Evolutionary conservation across 2,329 filamentous ascomycete genomes (phyloP).

Genomic region (Curvularia sp.): DNA sequence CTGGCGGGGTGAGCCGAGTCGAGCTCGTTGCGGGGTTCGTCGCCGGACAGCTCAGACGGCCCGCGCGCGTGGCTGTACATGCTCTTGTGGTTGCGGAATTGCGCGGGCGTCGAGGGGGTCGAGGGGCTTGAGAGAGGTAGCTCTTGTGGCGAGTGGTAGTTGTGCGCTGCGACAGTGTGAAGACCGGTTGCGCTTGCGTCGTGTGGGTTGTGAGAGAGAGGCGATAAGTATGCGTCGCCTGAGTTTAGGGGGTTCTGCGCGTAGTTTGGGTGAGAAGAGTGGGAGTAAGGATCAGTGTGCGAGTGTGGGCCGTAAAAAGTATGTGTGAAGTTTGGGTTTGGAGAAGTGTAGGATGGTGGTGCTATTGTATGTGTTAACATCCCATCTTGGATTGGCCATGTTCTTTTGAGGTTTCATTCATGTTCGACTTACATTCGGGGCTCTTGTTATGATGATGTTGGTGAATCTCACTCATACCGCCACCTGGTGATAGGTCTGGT

Average conservation of each 20-base stretch:
- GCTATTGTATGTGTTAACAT: slow-evolving; percentile 6
- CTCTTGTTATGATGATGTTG: not conserved
- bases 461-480: not conserved
- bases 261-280: slow-evolving; percentile 12
- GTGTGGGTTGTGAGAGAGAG: not conserved
- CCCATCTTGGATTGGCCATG: not conserved
- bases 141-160: slow-evolving; percentile 20
- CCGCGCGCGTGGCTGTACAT: slow-evolving; percentile 9
- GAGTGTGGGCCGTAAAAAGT: not conserved
- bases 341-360: slow-evolving; percentile 18
- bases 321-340: slow-evolving; percentile 6
- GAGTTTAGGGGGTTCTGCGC: not conserved
- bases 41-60: slow-evolving; percentile 9
- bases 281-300: not conserved
- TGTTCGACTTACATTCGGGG: slow-evolving; percentile 1
- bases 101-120: not conserved
- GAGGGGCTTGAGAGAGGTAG: slow-evolving; percentile 9
- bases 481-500: not conserved
- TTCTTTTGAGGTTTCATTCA: too few relatives aligned
- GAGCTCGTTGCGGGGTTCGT: slow-evolving; percentile 1
- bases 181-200: not conserved
- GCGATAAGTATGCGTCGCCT: not conserved
- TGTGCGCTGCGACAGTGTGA: not conserved
- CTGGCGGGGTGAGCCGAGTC: not conserved
- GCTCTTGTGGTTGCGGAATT: slow-evolving; percentile 3